Percentiles rank a stretch among this genome's conserved stretches.
Evolutionary conservation across 257 asterid genomes (phyloP).

Genomic region (Capsicum pubescens): DNA sequence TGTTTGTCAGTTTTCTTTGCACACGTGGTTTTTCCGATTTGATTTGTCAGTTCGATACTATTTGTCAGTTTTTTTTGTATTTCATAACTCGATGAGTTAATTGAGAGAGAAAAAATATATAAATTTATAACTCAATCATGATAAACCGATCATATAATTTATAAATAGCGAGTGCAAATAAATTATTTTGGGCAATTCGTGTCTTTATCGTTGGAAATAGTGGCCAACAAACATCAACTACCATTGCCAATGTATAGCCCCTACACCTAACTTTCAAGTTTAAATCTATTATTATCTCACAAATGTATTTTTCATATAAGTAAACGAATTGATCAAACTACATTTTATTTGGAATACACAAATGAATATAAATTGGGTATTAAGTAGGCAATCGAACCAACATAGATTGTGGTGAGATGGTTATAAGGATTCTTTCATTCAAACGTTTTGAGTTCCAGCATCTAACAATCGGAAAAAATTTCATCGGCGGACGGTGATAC

Average conservation of each 20-base stretch:
- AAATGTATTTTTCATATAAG: not conserved
- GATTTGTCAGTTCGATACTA: too few relatives aligned
- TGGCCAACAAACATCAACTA: conserved; percentile 3
- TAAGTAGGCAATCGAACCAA: not conserved
- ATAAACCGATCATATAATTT: not conserved
- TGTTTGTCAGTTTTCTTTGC: too few relatives aligned
- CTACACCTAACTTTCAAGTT: not conserved
- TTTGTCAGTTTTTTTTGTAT: too few relatives aligned
- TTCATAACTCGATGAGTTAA: not conserved
- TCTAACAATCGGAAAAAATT: too few relatives aligned
- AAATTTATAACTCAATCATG: not conserved
- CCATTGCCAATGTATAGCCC: not conserved
- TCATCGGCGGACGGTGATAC: too few relatives aligned
- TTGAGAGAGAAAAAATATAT: not conserved
- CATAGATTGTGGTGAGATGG: too few relatives aligned
- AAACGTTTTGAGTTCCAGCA: too few relatives aligned
- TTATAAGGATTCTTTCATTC: too few relatives aligned
- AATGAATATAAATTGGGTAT: not conserved
- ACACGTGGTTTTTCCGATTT: too few relatives aligned
- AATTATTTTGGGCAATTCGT: not conserved
- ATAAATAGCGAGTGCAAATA: not conserved
- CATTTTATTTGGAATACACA: not conserved
- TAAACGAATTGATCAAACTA: not conserved
- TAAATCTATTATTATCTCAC: not conserved
- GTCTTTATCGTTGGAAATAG: too few relatives aligned